phyloP scores from a whole-genome alignment of 2,329 filamentous ascomycete species.

The Penicillium sp. region DNA sequence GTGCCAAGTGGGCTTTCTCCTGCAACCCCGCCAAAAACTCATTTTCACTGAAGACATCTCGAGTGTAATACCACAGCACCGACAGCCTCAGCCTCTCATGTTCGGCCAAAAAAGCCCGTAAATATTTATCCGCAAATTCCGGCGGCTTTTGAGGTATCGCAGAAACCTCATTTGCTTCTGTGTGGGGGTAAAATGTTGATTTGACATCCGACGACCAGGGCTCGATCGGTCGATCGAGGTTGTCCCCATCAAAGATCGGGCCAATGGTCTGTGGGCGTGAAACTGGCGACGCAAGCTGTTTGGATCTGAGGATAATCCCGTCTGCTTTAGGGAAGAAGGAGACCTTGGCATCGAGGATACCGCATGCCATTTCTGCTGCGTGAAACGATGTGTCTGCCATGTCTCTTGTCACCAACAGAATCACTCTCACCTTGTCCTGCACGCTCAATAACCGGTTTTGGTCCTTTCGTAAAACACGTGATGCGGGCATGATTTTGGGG shows the following conservation, averaged over 20 bases:
- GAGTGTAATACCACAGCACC: constrained; percentile 21
- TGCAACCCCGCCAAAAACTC: constrained; percentile 22
- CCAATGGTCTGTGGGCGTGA: constrained; percentile 9
- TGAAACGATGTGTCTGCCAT: neutral
- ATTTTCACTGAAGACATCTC: constrained; percentile 9
- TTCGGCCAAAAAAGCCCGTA: constrained; percentile 10
- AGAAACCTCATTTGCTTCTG: neutral
- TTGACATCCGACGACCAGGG: constrained; percentile 8
- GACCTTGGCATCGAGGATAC: neutral
- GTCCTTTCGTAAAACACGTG: neutral
- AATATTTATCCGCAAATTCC: constrained; percentile 6
- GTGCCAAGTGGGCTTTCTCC: constrained; percentile 19
- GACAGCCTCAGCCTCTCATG: constrained; percentile 20
- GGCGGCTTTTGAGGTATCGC: neutral
- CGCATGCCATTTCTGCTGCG: neutral
- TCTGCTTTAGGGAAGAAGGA: constrained; percentile 19
- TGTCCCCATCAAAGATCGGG: constrained; percentile 13
- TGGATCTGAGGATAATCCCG: constrained; percentile 11
- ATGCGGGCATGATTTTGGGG: neutral
- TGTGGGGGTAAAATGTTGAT: constrained; percentile 7
- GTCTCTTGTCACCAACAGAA: neutral
- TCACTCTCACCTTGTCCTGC: neutral
- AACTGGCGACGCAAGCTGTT: constrained; percentile 2
- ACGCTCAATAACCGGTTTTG: neutral
- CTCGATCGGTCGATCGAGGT: constrained; percentile 14